Percentiles rank a stretch among this genome's conserved stretches.
These are phyloP conservation scores for Halophytophthora batemanensis DNA, from an alignment of 352 stramenopile species.

Conservation along the genomic window DNA sequence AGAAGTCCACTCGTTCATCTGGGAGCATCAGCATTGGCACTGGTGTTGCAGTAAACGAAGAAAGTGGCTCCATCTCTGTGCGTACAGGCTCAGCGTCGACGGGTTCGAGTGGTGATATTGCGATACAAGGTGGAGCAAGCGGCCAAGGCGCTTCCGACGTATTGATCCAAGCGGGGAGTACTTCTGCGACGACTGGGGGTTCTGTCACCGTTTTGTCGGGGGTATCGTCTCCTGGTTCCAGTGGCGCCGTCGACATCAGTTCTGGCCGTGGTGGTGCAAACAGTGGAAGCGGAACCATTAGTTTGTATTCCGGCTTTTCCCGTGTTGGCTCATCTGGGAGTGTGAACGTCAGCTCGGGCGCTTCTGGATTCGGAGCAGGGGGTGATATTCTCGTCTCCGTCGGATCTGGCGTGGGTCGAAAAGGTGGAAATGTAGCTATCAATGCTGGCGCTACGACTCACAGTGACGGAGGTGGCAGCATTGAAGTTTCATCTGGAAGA, in stretches of 20 bases:
- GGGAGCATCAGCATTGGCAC: constrained; percentile 45
- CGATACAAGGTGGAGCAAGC: constrained; percentile 40
- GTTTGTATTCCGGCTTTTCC: constrained; percentile 42
- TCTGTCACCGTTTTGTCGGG: constrained; percentile 46
- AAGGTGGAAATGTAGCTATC: constrained; percentile 47
- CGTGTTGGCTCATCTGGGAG: constrained; percentile 51
- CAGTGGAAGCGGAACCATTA: constrained; percentile 52
- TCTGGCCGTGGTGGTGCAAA: constrained; percentile 47
- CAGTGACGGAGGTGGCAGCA: constrained; percentile 43
- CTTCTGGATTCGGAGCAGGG: constrained; percentile 41
- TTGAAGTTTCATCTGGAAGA: constrained; percentile 48
- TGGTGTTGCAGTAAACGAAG: constrained; percentile 39
- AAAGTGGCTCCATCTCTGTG: constrained; percentile 38
- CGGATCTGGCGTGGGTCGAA: constrained; percentile 34
- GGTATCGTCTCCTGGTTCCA: constrained; percentile 38
- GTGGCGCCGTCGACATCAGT: constrained; percentile 59
- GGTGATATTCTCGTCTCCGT: constrained; percentile 57
- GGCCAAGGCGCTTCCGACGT: constrained; percentile 45
- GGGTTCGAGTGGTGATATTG: constrained; percentile 59
- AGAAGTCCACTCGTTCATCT: constrained; percentile 34
- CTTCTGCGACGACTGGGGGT: constrained; percentile 42
- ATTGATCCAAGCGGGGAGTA: constrained; percentile 45
- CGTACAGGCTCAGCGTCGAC: constrained; percentile 35
- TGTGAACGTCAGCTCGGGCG: constrained; percentile 70
- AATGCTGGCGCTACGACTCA: constrained; percentile 40